Evolutionary conservation across 2,329 filamentous ascomycete species (phyloP).

Genomic region (Pseudocercospora pini-densiflorae): DNA sequence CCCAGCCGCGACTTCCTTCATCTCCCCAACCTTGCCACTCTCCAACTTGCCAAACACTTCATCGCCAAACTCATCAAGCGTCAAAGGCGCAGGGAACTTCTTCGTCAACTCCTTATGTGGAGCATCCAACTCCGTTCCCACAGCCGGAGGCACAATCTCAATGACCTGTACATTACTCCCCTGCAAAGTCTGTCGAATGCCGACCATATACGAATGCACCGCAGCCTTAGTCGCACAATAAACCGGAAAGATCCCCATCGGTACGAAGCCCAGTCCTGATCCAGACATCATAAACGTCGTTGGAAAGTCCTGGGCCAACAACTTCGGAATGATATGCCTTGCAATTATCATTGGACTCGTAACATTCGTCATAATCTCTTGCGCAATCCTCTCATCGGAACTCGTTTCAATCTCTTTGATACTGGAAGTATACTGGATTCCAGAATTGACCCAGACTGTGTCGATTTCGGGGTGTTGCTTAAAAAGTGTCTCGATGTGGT

Average conservation of each 20-base stretch:
- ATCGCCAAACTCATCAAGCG: conserved; percentile 12
- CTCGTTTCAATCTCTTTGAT: conserved; percentile 9
- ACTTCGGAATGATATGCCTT: conserved; percentile 22
- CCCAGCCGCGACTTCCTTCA: conserved; percentile 27
- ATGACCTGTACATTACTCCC: conserved; percentile 28
- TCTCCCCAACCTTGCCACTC: conserved; percentile 16
- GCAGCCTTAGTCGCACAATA: conserved; percentile 30
- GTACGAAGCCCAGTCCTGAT: conserved; percentile 28
- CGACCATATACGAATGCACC: conserved; percentile 24
- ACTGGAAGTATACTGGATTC: conserved; percentile 5
- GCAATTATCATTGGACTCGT: conserved; percentile 27
- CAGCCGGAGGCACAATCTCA: conserved; percentile 30
- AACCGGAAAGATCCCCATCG: conserved; percentile 20
- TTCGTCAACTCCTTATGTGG: neutral
- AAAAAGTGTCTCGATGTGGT: conserved; percentile 20
- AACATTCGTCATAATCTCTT: conserved; percentile 24
- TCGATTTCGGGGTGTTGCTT: conserved; percentile 21
- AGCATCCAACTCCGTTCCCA: conserved; percentile 11
- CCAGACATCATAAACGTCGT: conserved; percentile 26
- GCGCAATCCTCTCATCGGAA: conserved; percentile 10
- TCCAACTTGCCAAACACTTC: conserved; percentile 22
- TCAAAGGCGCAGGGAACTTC: neutral
- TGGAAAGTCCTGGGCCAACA: conserved; percentile 12
- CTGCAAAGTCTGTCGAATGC: conserved; percentile 24
- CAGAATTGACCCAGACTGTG: conserved; percentile 25